phyloP scores from a whole-genome alignment of 2,329 filamentous ascomycete species.

The Berkeleyomyces rouxiae region DNA sequence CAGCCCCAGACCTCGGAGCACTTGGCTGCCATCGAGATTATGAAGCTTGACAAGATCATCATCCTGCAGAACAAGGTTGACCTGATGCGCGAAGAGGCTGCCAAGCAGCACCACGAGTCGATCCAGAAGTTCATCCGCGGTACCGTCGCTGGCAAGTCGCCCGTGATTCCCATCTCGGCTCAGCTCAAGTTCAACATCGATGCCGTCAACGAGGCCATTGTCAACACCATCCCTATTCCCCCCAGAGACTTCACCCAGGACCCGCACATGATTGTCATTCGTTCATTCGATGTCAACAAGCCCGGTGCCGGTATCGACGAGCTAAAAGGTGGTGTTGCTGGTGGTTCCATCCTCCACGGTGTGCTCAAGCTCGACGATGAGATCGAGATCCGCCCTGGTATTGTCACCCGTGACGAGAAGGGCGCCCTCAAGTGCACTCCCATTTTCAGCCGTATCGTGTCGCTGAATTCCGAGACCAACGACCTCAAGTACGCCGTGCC shows the following conservation, averaged over 20 bases:
- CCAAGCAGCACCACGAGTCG: conserved; percentile 85
- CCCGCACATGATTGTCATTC: conserved; percentile 97
- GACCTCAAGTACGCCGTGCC: conserved; percentile 97
- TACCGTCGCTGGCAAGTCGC: conserved; percentile 85
- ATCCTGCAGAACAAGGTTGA: conserved; percentile 99
- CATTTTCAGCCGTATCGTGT: conserved; percentile 88
- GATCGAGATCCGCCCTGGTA: conserved; percentile 97
- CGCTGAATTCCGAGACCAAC: conserved; percentile 94
- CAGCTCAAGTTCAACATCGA: conserved; percentile 99
- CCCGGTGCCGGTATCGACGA: conserved; percentile 97
- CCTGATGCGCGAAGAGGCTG: conserved; percentile 89
- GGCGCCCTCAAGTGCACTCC: conserved; percentile 92
- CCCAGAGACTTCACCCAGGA: conserved; percentile 78
- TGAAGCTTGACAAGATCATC: conserved; percentile 99
- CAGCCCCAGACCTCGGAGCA: conserved; percentile 98
- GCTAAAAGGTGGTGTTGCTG: conserved; percentile 94
- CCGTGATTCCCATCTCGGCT: conserved; percentile 90
- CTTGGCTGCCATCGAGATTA: conserved; percentile 97
- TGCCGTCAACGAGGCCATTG: conserved; percentile 88
- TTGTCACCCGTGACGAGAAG: conserved; percentile 86
- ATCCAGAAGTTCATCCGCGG: conserved; percentile 98
- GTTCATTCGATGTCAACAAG: conserved; percentile 99
- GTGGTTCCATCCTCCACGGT: conserved; percentile 90
- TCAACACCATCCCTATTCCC: conserved; percentile 87
- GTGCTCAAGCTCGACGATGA: conserved; percentile 94